Base-by-base conservation (phyloP, 352 stramenopile genomes). In the Phytophthora pisi region DNA sequence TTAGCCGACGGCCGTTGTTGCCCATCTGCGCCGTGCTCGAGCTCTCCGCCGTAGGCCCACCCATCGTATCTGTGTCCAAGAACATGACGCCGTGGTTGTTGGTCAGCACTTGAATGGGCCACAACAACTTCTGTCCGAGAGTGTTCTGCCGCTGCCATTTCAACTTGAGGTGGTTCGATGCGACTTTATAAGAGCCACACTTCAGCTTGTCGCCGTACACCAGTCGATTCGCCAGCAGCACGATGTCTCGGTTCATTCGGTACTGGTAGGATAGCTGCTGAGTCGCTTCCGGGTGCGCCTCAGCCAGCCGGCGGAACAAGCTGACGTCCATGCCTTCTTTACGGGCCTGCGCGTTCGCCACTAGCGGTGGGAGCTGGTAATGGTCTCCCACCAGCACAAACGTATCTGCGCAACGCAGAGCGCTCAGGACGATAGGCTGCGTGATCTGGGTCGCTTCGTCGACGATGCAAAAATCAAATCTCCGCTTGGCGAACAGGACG, bases 381-480 rank as follows among this genome's bases (percentile, higher is more conserved):
- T 99, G 96, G 75, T 99, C 98, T 30, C 98, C 98, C 8, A 99
- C 97, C 0, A 99, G 81, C 26, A 99, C 89, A 83, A 99, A 99
- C 7, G 77, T 93, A 66, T 98, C 87, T 2, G 96, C 97, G 47
- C 84, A 90, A 51, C 93, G 86, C 4, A 99, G 68, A n/a, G 96
- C 90, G 4, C 96, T 95, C 8, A 99, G 57, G 30, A 97, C 82
- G 11, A 98, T 91, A 18, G 97, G 97, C 75, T 99, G 92, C 9
- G 90, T 98, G n/a, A 98, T 98, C 84, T 99, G 98, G 31, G 96
- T 97, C 4, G 97, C 97, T 78, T 99, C 98, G 52, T 99, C 98
- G 1, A 99, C 95, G 59, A 99, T 98, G 47, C 97, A 98, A 61
- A 98, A 96, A 76, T 99, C 98, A 68, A 99, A 99, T 16, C 94